A percentile compares a stretch with the other conserved stretches of the same genome.
phyloP scores from a whole-genome alignment of 2,329 filamentous ascomycete genomes.

The Helotiales sp. region DNA sequence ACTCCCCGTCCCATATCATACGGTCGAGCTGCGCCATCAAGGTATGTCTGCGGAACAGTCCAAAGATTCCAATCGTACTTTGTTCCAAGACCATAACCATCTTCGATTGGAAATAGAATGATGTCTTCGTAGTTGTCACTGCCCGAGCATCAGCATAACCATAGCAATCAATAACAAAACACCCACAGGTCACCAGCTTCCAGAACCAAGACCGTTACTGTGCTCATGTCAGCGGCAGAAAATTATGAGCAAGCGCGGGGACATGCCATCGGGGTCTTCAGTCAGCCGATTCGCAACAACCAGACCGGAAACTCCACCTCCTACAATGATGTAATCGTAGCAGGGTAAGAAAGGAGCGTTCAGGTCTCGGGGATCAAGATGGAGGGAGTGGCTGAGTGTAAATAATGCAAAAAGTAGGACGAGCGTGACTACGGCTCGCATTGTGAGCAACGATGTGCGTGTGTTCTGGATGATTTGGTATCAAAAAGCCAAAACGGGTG shows the following conservation, averaged over 20 bases:
- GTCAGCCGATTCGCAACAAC: constrained; percentile 51
- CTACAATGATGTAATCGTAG: constrained; percentile 51
- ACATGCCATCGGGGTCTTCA: constrained; percentile 41
- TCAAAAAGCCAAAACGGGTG: background rate
- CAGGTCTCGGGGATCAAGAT: constrained; percentile 30
- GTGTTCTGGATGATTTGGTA: background rate
- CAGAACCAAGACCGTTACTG: constrained; percentile 37
- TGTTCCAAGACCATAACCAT: constrained; percentile 42
- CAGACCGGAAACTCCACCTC: constrained; percentile 53
- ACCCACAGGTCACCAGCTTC: constrained; percentile 38
- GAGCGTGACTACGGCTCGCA: background rate
- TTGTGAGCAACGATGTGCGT: background rate
- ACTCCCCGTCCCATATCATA: constrained; percentile 30
- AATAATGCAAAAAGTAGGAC: constrained; percentile 11
- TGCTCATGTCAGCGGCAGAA: constrained; percentile 8
- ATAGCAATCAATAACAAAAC: too few relatives aligned
- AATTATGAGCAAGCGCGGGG: background rate
- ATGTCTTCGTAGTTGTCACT: constrained; percentile 38
- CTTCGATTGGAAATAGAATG: constrained; percentile 35
- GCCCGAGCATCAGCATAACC: background rate
- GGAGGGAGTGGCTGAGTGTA: constrained; percentile 21
- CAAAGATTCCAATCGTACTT: constrained; percentile 50
- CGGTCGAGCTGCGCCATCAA: constrained; percentile 34
- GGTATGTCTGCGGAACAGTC: constrained; percentile 46
- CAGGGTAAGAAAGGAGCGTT: constrained; percentile 33